Percentiles rank a stretch among this genome's conserved stretches.
Evolutionary conservation across 176 grass and related monocot genomes (phyloP).

Genomic region (Avena sativa): DNA sequence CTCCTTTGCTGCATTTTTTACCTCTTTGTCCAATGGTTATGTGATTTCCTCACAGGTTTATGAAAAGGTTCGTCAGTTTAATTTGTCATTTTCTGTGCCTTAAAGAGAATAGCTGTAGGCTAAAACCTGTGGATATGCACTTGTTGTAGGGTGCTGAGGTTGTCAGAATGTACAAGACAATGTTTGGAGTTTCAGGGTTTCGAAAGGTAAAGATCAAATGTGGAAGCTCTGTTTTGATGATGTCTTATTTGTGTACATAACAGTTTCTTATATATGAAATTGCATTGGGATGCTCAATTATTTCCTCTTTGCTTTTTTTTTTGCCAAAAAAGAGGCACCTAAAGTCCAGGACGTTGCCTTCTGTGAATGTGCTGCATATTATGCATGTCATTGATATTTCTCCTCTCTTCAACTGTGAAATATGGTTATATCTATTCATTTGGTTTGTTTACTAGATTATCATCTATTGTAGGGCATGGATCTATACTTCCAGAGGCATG

Average conservation of each 20-base stretch:
- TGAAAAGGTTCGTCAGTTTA: constrained; percentile 75
- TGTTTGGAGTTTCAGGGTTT: constrained; percentile 92
- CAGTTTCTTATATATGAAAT: not conserved
- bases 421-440: constrained; percentile 2
- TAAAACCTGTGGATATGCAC: constrained; percentile 37
- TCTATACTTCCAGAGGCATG: constrained; percentile 98
- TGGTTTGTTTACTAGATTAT: constrained; percentile 22
- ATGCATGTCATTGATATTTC: constrained; percentile 24
- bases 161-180: constrained; percentile 99
- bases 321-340: not conserved
- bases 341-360: not conserved
- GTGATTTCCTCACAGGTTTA: constrained; percentile 75
- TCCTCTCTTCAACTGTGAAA: constrained; percentile 4
- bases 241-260: not conserved
- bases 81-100: constrained; percentile 30
- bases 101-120: constrained; percentile 28
- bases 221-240: constrained; percentile 6
- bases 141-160: constrained; percentile 95
- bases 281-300: not conserved
- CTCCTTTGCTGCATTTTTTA: constrained; percentile 31
- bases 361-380: constrained; percentile 21
- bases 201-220: constrained; percentile 66
- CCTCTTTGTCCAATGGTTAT: constrained; percentile 38
- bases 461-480: constrained; percentile 84
- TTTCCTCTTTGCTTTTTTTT: not conserved